These are phyloP conservation scores for Colletotrichum tamarilloi DNA, from an alignment of 2,329 filamentous ascomycete species.

Conservation along the genomic window DNA sequence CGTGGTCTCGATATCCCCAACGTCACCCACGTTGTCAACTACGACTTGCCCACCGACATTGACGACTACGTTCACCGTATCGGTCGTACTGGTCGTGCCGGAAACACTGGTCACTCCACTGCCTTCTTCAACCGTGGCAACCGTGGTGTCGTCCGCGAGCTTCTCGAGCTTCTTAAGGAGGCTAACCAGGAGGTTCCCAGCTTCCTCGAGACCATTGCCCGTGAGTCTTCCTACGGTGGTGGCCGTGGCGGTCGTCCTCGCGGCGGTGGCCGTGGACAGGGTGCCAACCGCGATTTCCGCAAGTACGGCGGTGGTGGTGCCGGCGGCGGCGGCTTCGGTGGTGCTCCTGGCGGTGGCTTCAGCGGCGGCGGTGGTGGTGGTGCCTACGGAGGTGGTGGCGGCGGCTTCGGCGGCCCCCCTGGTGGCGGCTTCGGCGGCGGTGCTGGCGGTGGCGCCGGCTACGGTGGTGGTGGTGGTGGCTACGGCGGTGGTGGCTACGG, in stretches of 20 bases:
- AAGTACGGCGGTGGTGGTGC: slow-evolving; percentile 73
- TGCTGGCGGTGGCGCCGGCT: slow-evolving; percentile 50
- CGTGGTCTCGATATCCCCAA: slow-evolving; percentile 94
- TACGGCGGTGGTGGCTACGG: slow-evolving; percentile 71
- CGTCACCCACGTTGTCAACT: slow-evolving; percentile 98
- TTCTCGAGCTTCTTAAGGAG: slow-evolving; percentile 98
- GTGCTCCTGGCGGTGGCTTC: slow-evolving; percentile 53
- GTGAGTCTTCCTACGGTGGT: slow-evolving; percentile 88
- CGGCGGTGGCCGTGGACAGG: slow-evolving; percentile 77
- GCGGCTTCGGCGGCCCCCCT: slow-evolving; percentile 60
- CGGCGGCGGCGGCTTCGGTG: slow-evolving; percentile 57
- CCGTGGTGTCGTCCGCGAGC: slow-evolving; percentile 94
- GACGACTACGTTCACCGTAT: slow-evolving; percentile 99
- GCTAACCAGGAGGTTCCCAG: slow-evolving; percentile 95
- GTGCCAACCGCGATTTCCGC: slow-evolving; percentile 89
- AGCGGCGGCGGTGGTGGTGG: slow-evolving; percentile 52
- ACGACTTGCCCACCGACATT: slow-evolving; percentile 98
- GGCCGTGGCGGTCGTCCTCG: slow-evolving; percentile 74
- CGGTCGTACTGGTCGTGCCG: slow-evolving; percentile 99
- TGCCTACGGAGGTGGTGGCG: slow-evolving; percentile 57
- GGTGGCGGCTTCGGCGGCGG: slow-evolving; percentile 57
- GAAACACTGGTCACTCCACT: slow-evolving; percentile 97
- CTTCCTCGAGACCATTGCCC: slow-evolving; percentile 97
- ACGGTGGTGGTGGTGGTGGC: slow-evolving; percentile 54
- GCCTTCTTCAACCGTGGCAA: slow-evolving; percentile 99